A percentile compares a stretch with the other conserved stretches of the same genome.
phyloP scores from a whole-genome alignment of 306 rosid species.

The Quercus agrifolia region DNA sequence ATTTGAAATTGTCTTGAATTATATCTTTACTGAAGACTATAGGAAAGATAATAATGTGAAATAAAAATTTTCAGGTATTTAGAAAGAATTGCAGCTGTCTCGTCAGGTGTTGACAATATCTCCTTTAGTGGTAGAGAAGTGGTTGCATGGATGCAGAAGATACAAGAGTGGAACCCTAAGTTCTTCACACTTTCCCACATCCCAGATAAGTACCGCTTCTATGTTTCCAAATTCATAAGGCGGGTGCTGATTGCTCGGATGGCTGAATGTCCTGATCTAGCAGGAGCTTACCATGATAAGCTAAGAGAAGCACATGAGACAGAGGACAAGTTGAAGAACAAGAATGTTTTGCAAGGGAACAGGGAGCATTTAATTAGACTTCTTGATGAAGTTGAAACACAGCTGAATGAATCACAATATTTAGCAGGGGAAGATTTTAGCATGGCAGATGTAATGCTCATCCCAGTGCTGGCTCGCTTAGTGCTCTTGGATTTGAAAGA shows the following conservation, averaged over 20 bases:
- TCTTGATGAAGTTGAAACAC: constrained; percentile 70
- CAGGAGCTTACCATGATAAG: constrained; percentile 75
- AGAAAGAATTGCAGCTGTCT: constrained; percentile 79
- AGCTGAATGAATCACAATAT: constrained; percentile 53
- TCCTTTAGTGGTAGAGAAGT: constrained; percentile 51
- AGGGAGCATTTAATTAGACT: constrained; percentile 60
- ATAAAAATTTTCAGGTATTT: constrained; percentile 63
- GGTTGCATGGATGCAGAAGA: constrained; percentile 83
- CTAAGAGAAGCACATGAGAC: constrained; percentile 78
- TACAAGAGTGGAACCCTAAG: constrained; percentile 86
- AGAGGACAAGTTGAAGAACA: constrained; percentile 70
- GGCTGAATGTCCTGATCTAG: constrained; percentile 85
- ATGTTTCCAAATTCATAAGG: constrained; percentile 72
- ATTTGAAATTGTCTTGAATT: neutral
- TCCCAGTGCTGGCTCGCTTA: constrained; percentile 67
- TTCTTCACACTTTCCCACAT: constrained; percentile 66
- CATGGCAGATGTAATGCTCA: constrained; percentile 86
- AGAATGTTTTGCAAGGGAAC: constrained; percentile 42
- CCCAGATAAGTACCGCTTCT: constrained; percentile 61
- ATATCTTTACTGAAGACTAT: neutral
- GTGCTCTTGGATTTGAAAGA: constrained; percentile 58
- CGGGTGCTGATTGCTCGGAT: constrained; percentile 78
- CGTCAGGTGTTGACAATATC: constrained; percentile 50
- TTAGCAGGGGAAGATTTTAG: constrained; percentile 72
- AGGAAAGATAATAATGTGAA: constrained; percentile 6